Percentiles rank a stretch among this genome's conserved stretches.
phyloP scores from a whole-genome alignment of 176 grass and related monocot genomes.

The Neostapfia colusana region DNA sequence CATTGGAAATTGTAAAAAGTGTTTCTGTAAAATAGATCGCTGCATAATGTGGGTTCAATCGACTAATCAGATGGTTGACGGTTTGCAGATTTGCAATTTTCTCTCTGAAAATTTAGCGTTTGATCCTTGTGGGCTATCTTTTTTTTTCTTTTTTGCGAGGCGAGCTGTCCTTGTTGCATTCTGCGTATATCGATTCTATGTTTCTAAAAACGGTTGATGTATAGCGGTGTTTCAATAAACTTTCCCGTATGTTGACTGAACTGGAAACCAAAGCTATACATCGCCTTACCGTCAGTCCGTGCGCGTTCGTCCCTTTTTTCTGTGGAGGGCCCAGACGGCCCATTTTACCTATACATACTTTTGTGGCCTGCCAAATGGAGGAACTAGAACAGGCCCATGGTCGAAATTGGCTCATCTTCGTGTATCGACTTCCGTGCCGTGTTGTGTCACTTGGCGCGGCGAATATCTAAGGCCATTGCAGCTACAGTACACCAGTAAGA shows the following conservation, averaged over 20 bases:
- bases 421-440: neutral
- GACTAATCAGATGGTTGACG: neutral
- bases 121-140: neutral
- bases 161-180: neutral
- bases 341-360: neutral
- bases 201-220: neutral
- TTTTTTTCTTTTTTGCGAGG: neutral
- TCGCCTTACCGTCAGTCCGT: too few species aligned
- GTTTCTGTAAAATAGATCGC: conserved; percentile 12
- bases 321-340: neutral
- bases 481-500: too few species aligned
- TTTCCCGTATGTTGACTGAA: too few species aligned
- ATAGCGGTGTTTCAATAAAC: too few species aligned
- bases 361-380: neutral
- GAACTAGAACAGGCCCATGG: neutral
- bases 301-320: too few species aligned
- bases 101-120: neutral
- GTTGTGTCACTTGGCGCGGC: too few species aligned
- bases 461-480: too few species aligned
- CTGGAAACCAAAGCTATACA: too few species aligned
- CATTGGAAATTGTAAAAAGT: neutral
- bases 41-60: conserved; percentile 26
- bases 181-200: neutral
- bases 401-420: neutral
- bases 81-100: neutral